phyloP scores from a whole-genome alignment of 305 asterid species.

The Fraxinus ornus region DNA sequence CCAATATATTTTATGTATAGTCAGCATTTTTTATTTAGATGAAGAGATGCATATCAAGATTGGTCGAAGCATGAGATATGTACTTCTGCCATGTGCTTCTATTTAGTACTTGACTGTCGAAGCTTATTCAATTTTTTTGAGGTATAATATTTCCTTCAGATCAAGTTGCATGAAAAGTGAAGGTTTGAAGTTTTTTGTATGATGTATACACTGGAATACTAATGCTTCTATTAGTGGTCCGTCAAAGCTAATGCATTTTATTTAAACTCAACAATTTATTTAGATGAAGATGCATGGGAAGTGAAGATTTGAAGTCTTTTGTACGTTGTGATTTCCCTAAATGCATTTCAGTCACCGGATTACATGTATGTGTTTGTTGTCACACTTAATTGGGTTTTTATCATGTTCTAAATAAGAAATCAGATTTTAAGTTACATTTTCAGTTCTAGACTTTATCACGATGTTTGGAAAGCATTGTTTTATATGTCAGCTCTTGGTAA shows the following conservation, averaged over 20 bases:
- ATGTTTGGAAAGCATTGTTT: not conserved
- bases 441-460: not conserved
- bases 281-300: not conserved
- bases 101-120: not conserved
- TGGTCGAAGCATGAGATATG: not conserved
- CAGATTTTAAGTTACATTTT: not conserved
- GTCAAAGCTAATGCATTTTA: not conserved
- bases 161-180: not conserved
- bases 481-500: not conserved
- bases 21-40: not conserved
- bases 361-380: not conserved
- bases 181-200: not conserved
- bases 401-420: not conserved
- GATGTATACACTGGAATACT: not conserved
- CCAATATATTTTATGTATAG: not conserved
- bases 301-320: not conserved
- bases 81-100: not conserved
- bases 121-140: not conserved
- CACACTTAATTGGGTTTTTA: not conserved
- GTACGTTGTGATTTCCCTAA: not conserved
- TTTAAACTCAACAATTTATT: not conserved
- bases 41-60: not conserved
- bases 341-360: not conserved
- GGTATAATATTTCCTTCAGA: not conserved
- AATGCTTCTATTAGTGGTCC: not conserved